These are phyloP conservation scores for Papiliotrema laurentii DNA, from an alignment of 1,284 basidiomycete species.

Conservation along the genomic window DNA sequence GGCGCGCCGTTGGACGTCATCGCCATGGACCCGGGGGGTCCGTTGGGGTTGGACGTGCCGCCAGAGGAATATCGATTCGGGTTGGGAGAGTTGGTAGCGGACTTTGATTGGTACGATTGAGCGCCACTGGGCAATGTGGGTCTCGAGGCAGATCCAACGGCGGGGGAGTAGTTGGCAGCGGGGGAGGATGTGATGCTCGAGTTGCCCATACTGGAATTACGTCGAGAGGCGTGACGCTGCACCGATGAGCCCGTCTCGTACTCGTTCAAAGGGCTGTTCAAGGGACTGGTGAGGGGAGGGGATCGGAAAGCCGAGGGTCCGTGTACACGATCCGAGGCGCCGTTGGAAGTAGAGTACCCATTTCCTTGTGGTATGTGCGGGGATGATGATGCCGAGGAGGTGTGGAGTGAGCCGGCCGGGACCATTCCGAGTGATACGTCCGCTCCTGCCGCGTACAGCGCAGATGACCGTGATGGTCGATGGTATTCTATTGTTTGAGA, in stretches of 20 bases:
- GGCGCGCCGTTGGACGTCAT: slow-evolving; percentile 15
- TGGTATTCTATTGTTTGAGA: slow-evolving; percentile 41
- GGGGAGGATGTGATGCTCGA: too few relatives aligned
- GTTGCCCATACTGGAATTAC: slow-evolving; percentile 6
- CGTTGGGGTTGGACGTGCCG: slow-evolving; percentile 7
- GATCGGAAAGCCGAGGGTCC: slow-evolving; percentile 27
- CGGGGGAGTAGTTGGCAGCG: slow-evolving; percentile 2
- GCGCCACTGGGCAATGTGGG: too few relatives aligned
- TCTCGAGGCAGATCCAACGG: background rate
- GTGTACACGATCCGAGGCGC: background rate
- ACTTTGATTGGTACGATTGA: slow-evolving; percentile 17
- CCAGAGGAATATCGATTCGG: slow-evolving; percentile 43
- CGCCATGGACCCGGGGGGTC: background rate
- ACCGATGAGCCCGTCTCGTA: slow-evolving; percentile 28
- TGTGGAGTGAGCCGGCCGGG: slow-evolving; percentile 12
- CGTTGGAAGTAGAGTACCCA: background rate
- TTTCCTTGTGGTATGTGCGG: slow-evolving; percentile 14
- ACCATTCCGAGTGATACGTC: slow-evolving; percentile 46
- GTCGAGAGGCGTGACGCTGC: slow-evolving; percentile 13
- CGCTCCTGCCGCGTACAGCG: slow-evolving; percentile 32
- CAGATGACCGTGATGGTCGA: slow-evolving; percentile 44
- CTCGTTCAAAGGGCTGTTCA: slow-evolving; percentile 16
- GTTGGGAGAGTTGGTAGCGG: slow-evolving; percentile 39
- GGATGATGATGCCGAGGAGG: slow-evolving; percentile 14
- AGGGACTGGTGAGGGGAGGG: slow-evolving; percentile 15